A percentile compares a stretch with the other conserved stretches of the same genome.
Conservation (phyloP, 805 yeast species). For the Myxozyma monticola region DNA sequence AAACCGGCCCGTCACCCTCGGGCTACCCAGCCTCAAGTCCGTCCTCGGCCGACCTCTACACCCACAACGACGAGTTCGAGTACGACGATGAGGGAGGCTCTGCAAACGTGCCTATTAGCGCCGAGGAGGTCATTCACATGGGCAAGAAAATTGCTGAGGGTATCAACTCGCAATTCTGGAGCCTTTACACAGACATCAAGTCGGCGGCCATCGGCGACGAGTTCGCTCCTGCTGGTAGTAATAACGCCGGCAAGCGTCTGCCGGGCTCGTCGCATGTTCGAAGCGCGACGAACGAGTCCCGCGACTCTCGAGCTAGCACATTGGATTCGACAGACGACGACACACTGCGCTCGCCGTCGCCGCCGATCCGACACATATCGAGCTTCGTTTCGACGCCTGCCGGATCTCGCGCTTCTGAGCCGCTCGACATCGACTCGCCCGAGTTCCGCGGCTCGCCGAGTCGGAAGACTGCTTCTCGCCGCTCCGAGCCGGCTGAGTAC, state of each 20-base stretch:
- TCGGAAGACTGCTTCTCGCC: neutral
- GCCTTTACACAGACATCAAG: conserved; percentile 30
- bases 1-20: neutral
- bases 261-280: too few relatives aligned
- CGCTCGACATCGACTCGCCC: conserved; percentile 18
- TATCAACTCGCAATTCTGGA: conserved; percentile 32
- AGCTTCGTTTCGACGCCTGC: conserved; percentile 20
- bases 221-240: too few relatives aligned
- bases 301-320: too few relatives aligned
- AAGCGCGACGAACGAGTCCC: neutral
- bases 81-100: conserved; percentile 19
- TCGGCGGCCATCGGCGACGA: conserved; percentile 34
- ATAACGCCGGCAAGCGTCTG: too few relatives aligned
- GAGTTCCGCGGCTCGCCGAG: conserved; percentile 25
- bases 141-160: conserved; percentile 33
- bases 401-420: conserved; percentile 1
- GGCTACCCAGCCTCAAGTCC: neutral
- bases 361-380: conserved; percentile 22
- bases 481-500: conserved; percentile 4
- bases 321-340: conserved; percentile 12
- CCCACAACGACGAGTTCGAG: conserved; percentile 24
- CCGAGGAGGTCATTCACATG: conserved; percentile 32
- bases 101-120: conserved; percentile 17
- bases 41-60: neutral
- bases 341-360: conserved; percentile 5